Evolutionary conservation across 169 alveolate species (phyloP), one percentile per base, ranked within the genome.

Genomic region (Plasmodium inui): DNA sequence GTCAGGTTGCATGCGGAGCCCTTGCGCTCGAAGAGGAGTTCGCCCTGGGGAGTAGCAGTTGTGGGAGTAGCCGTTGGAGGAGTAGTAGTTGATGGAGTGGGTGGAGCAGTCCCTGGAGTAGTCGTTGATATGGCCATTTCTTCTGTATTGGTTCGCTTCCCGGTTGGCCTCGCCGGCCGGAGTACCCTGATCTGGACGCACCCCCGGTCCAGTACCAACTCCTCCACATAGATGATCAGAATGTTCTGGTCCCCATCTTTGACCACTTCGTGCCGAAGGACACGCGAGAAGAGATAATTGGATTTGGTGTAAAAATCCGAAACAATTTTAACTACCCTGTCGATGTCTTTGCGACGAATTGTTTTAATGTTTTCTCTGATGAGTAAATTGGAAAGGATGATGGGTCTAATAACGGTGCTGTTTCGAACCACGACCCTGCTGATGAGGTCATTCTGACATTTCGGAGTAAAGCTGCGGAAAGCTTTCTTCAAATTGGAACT

Each of bases 321-420:
- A 30, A 91, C 76, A 32, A 91, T 91, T 67, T 91, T 80, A 50
- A 91, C 67, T n/a, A 91, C 83, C 32, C 46, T 14, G 5, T 91
- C 72, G 82, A 91, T 78, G 46, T 91, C 95, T 82, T 82, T 91
- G 57, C 82, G 73, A 26, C 53, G 46, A 37, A 91, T 61, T 10
- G 79, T 91, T 6, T 17, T 12, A 17, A 91, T n/a, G 10, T 91
- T 91, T 30, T 74, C 74, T 17, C 72, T 10, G 46, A 41, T 82
- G 53, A 91, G 67, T 17, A 91, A 53, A n/a, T 57, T 53, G 12
- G 57, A 3, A 19, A 91, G 84, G 37, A 32, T 22, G 3, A 28
- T 34, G 72, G 46, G 41, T 41, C 74, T 55, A 71, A 91, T 91
- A 30, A 91, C 30, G 2, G 92, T 91, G 34, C 95, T 91, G 37